These are phyloP conservation scores for Bisporella sp. DNA, from an alignment of 2,329 filamentous ascomycete genomes.

Conservation along the genomic window DNA sequence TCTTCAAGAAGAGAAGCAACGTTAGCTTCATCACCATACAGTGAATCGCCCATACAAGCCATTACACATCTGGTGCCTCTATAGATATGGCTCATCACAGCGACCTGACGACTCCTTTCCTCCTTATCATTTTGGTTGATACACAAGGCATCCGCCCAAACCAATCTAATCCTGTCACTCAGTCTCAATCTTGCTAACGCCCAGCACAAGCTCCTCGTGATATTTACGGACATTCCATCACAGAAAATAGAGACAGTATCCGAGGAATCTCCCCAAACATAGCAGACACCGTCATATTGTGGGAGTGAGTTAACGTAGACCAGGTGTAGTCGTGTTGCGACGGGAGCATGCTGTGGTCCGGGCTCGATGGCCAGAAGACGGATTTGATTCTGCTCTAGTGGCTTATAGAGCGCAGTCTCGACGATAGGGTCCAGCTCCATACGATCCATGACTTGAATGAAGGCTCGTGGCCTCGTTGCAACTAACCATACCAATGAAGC, in stretches of 20 bases:
- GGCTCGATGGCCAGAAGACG: background rate
- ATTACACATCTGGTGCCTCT: background rate
- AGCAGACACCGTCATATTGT: background rate
- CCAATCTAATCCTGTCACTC: background rate
- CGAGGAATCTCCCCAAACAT: background rate
- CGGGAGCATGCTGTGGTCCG: background rate
- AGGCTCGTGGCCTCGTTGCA: too few relatives aligned
- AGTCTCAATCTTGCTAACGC: background rate
- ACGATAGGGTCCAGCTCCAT: too few relatives aligned
- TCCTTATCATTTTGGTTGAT: background rate
- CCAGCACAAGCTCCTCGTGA: background rate
- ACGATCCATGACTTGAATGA: too few relatives aligned
- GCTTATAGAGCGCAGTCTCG: background rate
- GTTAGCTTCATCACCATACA: background rate
- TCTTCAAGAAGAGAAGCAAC: background rate
- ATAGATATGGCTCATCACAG: background rate
- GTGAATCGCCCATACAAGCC: background rate
- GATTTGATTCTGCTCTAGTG: background rate
- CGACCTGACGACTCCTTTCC: background rate
- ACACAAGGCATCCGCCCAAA: background rate
- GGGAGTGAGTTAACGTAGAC: background rate
- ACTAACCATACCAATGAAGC: too few relatives aligned
- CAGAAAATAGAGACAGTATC: background rate
- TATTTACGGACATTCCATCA: background rate
- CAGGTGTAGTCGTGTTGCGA: background rate